phyloP scores from a whole-genome alignment of 306 rosid species.

The Cotoneaster glaucophyllus region DNA sequence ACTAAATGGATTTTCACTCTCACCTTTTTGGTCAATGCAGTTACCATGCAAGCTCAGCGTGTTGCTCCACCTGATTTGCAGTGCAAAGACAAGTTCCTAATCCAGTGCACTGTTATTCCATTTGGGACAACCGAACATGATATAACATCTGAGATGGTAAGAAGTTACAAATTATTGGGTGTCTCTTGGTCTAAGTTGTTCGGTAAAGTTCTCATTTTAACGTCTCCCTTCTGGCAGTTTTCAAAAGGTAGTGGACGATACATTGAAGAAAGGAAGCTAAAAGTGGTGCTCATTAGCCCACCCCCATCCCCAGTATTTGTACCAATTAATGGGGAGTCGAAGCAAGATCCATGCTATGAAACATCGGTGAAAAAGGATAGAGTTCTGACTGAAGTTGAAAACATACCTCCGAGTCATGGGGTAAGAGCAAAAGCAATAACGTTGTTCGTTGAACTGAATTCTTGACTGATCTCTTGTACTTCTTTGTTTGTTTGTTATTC shows the following conservation, averaged over 20 bases:
- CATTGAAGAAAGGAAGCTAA: slow-evolving; percentile 77
- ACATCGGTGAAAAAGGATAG: slow-evolving; percentile 45
- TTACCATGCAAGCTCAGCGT: slow-evolving; percentile 92
- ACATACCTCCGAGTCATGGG: slow-evolving; percentile 50
- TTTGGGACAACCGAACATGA: slow-evolving; percentile 62
- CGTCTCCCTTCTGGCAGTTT: slow-evolving; percentile 46
- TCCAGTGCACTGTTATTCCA: slow-evolving; percentile 60
- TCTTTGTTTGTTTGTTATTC: neutral
- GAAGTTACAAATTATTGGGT: slow-evolving; percentile 21
- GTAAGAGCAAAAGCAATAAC: slow-evolving; percentile 39
- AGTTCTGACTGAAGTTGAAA: slow-evolving; percentile 65
- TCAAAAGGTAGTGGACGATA: slow-evolving; percentile 55
- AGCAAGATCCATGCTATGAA: slow-evolving; percentile 50
- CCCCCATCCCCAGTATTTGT: slow-evolving; percentile 61
- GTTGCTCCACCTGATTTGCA: slow-evolving; percentile 60
- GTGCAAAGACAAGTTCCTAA: slow-evolving; percentile 92
- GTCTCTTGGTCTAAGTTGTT: slow-evolving; percentile 7
- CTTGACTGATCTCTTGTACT: neutral
- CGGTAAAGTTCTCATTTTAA: slow-evolving; percentile 1
- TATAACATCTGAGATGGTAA: slow-evolving; percentile 63
- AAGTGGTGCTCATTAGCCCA: slow-evolving; percentile 58
- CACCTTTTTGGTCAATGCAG: slow-evolving; percentile 41
- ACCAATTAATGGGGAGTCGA: slow-evolving; percentile 56
- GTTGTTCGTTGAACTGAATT: neutral
- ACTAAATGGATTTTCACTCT: slow-evolving; percentile 3